Conservation (phyloP, 345 rosid genomes). For the Euphorbia tirucalli region DNA sequence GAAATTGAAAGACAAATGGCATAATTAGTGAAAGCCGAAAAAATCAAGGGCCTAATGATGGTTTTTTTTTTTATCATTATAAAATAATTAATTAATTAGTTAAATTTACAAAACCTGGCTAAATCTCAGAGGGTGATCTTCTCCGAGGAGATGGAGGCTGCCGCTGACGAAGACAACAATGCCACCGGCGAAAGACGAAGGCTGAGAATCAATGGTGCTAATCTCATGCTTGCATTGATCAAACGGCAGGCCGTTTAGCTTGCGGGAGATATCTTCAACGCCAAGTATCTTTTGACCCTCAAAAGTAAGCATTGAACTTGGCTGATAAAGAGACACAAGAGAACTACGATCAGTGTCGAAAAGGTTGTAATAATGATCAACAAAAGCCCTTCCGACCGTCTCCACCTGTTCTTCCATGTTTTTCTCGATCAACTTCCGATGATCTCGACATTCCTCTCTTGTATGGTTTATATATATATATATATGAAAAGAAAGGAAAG, state of each 20-base stretch:
- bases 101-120: constrained; percentile 57
- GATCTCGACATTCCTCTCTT: too few relatives aligned
- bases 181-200: constrained; percentile 56
- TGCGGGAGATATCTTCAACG: constrained; percentile 48
- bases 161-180: constrained; percentile 78
- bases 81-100: not conserved
- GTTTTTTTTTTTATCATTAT: too few relatives aligned
- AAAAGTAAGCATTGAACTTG: constrained; percentile 70
- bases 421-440: not conserved
- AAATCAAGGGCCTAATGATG: too few relatives aligned
- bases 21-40: too few relatives aligned
- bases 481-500: too few relatives aligned
- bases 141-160: constrained; percentile 62
- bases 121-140: constrained; percentile 65
- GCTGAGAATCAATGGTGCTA: constrained; percentile 75
- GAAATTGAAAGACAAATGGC: too few relatives aligned
- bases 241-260: constrained; percentile 66
- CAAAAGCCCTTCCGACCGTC: constrained; percentile 69
- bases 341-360: constrained; percentile 60
- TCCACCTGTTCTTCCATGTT: constrained; percentile 59
- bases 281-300: constrained; percentile 70
- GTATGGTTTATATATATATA: too few relatives aligned
- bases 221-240: constrained; percentile 61
- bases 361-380: constrained; percentile 67
- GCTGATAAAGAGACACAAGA: constrained; percentile 54